These are phyloP conservation scores for Entomortierella lignicola DNA, from an alignment of 192 early-diverging fungal genomes.

Conservation along the genomic window DNA sequence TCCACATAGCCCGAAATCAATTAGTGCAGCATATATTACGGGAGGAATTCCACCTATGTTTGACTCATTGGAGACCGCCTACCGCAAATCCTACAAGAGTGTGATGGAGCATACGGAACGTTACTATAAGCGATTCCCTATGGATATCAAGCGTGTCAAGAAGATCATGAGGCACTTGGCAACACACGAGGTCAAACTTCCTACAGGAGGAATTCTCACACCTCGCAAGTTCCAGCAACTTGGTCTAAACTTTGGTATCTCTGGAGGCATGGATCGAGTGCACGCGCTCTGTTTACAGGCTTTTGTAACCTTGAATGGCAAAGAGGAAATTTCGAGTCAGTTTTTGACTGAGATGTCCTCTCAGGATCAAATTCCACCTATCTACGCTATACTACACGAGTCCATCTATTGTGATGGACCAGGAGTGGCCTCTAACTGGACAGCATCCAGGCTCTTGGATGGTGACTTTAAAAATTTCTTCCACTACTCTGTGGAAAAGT, in stretches of 20 bases:
- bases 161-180: constrained; percentile 68
- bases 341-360: constrained; percentile 30
- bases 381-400: constrained; percentile 77
- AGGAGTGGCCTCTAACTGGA: constrained; percentile 67
- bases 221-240: constrained; percentile 77
- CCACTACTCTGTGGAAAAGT: constrained; percentile 59
- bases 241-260: constrained; percentile 69
- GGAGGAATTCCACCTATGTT: constrained; percentile 77
- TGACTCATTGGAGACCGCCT: constrained; percentile 70
- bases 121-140: constrained; percentile 73
- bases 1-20: constrained; percentile 59
- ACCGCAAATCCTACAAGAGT: constrained; percentile 68
- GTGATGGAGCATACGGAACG: constrained; percentile 69
- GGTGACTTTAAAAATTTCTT: constrained; percentile 50
- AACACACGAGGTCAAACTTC: constrained; percentile 55
- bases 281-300: constrained; percentile 66
- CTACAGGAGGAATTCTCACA: constrained; percentile 71
- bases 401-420: constrained; percentile 71
- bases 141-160: constrained; percentile 70
- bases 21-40: constrained; percentile 73
- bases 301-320: constrained; percentile 34
- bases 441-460: constrained; percentile 66
- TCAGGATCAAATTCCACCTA: constrained; percentile 52
- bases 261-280: constrained; percentile 72
- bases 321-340: constrained; percentile 34